phyloP scores from a whole-genome alignment of 345 rosid species.

The Orychophragmus violaceus region DNA sequence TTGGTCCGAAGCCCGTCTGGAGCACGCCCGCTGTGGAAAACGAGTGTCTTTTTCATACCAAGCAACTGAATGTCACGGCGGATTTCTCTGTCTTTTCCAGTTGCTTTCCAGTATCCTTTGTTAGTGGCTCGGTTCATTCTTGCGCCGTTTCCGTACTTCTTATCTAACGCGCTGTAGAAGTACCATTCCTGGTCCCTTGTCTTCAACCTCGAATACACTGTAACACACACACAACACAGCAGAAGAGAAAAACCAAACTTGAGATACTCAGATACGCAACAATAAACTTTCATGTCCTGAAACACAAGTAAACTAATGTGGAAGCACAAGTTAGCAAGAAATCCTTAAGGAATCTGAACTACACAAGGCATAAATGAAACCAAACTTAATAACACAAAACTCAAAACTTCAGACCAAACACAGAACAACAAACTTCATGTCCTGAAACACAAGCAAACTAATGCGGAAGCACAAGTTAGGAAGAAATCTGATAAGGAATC shows the following conservation, averaged over 20 bases:
- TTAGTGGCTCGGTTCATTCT: conserved; percentile 83
- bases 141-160: conserved; percentile 76
- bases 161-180: conserved; percentile 75
- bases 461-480: not conserved
- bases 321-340: not conserved
- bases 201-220: conserved; percentile 63
- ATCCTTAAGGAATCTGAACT: not conserved
- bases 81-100: conserved; percentile 76
- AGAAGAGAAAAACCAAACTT: not conserved
- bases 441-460: conserved; percentile 27
- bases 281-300: conserved; percentile 21
- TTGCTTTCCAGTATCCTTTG: conserved; percentile 90
- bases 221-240: not conserved
- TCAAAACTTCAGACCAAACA: not conserved
- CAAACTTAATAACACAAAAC: not conserved
- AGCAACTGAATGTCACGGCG: conserved; percentile 41
- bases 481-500: not conserved
- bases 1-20: conserved; percentile 82
- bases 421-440: conserved; percentile 12
- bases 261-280: not conserved
- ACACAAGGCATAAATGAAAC: not conserved
- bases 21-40: conserved; percentile 80
- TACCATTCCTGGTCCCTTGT: conserved; percentile 95
- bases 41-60: conserved; percentile 90
- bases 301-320: conserved; percentile 17